Percentiles rank a stretch among this genome's conserved stretches.
phyloP scores from a whole-genome alignment of 2,329 filamentous ascomycete species.

The Spiromastix sp. region DNA sequence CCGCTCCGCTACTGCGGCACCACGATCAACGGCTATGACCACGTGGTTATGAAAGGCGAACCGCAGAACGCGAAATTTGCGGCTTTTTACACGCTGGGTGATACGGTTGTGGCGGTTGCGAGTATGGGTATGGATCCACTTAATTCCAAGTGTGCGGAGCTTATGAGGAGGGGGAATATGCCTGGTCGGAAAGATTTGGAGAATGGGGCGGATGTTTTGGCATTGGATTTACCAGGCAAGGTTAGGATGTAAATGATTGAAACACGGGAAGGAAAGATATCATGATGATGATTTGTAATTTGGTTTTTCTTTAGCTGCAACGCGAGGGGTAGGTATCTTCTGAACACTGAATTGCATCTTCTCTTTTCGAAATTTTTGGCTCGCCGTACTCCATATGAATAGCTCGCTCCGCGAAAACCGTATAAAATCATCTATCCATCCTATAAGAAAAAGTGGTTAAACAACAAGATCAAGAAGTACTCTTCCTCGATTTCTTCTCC shows the following conservation, averaged over 20 bases:
- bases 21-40: conserved; percentile 72
- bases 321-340: no score
- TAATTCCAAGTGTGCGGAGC: conserved; percentile 69
- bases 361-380: no score
- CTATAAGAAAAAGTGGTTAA: no score
- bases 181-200: conserved; percentile 66
- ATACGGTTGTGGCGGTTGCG: conserved; percentile 79
- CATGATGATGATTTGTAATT: no score
- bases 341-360: no score
- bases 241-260: background rate
- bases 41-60: conserved; percentile 68
- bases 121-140: conserved; percentile 85
- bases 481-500: conserved; percentile 9
- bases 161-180: conserved; percentile 80
- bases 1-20: conserved; percentile 93
- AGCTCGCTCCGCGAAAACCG: no score
- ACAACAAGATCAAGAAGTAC: conserved; percentile 3
- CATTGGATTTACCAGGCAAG: conserved; percentile 8
- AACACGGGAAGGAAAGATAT: no score
- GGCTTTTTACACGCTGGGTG: conserved; percentile 79
- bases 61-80: conserved; percentile 71
- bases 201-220: conserved; percentile 35
- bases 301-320: no score
- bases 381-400: no score
- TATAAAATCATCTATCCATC: no score